phyloP scores from a whole-genome alignment of 495 filamentous ascomycete species.

The Trichodelitschia bisporula region DNA sequence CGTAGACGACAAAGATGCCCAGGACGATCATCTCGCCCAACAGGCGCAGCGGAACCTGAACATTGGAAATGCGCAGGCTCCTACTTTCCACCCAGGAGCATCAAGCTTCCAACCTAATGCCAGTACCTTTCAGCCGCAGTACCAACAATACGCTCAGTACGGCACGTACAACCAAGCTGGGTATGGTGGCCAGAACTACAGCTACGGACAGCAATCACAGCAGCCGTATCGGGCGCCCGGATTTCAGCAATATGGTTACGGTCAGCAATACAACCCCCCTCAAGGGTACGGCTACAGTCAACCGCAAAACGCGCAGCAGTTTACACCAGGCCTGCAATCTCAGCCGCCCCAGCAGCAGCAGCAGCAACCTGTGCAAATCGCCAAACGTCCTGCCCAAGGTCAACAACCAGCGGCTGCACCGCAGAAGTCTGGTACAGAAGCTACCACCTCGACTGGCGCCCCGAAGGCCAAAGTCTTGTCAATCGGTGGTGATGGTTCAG shows the following conservation, averaged over 20 bases:
- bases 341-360: conserved; percentile 17
- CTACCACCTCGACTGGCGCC: conserved; percentile 18
- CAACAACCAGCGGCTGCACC: conserved; percentile 17
- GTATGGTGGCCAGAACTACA: conserved; percentile 17
- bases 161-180: conserved; percentile 28
- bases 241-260: conserved; percentile 14
- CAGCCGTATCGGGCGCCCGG: conserved; percentile 13
- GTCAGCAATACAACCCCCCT: conserved; percentile 20
- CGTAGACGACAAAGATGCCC: conserved; percentile 72
- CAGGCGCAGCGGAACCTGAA: conserved; percentile 59
- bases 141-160: conserved; percentile 32
- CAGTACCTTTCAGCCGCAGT: conserved; percentile 45
- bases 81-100: conserved; percentile 47
- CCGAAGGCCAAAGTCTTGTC: conserved; percentile 39
- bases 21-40: conserved; percentile 64
- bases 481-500: conserved; percentile 27
- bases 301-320: conserved; percentile 27
- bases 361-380: conserved; percentile 36
- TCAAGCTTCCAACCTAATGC: conserved; percentile 62
- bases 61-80: conserved; percentile 26
- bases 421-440: conserved; percentile 14
- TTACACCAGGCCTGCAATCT: too few relatives aligned
- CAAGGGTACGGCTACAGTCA: conserved; percentile 20
- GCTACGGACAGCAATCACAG: conserved; percentile 6
- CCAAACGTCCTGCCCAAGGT: conserved; percentile 26